phyloP scores from a whole-genome alignment of 495 filamentous ascomycete species.

The Trypethelium eluteriae region DNA sequence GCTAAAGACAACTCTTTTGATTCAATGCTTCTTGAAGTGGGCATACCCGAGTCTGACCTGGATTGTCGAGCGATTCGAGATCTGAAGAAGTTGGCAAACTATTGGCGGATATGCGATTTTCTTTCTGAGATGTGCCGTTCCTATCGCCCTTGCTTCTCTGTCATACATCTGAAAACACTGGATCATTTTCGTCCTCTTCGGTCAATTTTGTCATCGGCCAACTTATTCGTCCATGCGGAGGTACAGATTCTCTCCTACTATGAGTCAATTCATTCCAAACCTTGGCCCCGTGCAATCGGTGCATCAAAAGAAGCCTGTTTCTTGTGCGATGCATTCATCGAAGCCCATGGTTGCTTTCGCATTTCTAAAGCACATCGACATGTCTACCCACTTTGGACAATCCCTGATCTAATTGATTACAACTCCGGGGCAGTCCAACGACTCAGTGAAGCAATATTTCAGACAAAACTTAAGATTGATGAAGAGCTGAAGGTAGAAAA shows the following conservation, averaged over 20 bases:
- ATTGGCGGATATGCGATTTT: background rate
- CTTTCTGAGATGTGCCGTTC: background rate
- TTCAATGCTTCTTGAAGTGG: background rate
- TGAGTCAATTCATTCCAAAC: conserved; percentile 10
- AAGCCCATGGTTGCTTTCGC: conserved; percentile 17
- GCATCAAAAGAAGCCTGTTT: conserved; percentile 23
- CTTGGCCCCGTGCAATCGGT: conserved; percentile 15
- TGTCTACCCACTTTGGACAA: conserved; percentile 21
- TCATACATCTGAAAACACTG: background rate
- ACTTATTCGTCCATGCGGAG: conserved; percentile 20
- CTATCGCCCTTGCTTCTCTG: background rate
- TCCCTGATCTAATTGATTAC: conserved; percentile 12
- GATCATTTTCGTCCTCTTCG: background rate
- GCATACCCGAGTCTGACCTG: background rate
- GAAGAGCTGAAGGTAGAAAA: background rate
- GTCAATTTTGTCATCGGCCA: background rate
- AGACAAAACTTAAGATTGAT: background rate
- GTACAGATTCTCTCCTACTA: conserved; percentile 22
- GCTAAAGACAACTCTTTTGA: background rate
- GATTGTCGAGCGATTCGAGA: background rate
- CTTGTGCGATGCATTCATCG: conserved; percentile 22
- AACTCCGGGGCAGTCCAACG: background rate
- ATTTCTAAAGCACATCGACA: conserved; percentile 20
- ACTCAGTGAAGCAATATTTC: background rate
- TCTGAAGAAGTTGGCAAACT: background rate